These are phyloP conservation scores for Fusarium torreyae DNA, from an alignment of 2,329 filamentous ascomycete species.

Conservation along the genomic window DNA sequence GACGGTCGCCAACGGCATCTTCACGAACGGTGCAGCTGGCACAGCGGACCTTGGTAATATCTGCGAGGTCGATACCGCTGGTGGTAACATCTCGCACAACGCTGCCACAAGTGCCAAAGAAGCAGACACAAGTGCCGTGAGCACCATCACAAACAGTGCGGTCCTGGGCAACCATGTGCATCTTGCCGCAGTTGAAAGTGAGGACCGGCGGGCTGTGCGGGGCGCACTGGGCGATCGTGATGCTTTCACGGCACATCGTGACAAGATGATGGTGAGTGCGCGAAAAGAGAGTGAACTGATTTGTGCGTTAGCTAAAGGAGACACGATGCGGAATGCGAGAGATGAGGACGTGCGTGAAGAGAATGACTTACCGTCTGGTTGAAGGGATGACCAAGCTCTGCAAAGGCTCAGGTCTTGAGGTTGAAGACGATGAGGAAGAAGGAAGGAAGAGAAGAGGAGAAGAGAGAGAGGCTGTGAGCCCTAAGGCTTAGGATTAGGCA, in stretches of 20 bases:
- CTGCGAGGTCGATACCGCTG: slow-evolving; percentile 11
- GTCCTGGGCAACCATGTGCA: slow-evolving; percentile 43
- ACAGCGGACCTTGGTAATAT: slow-evolving; percentile 34
- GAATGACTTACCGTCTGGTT: slow-evolving; percentile 2
- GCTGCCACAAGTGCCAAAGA: slow-evolving; percentile 46
- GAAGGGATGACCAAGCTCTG: not conserved
- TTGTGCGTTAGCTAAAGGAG: not conserved
- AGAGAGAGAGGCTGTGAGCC: not conserved
- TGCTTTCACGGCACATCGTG: slow-evolving; percentile 45
- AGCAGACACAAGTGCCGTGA: slow-evolving; percentile 39
- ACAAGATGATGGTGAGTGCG: not conserved
- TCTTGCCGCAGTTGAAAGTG: slow-evolving; percentile 42
- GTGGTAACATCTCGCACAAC: slow-evolving; percentile 8
- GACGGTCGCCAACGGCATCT: slow-evolving; percentile 31
- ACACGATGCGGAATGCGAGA: slow-evolving; percentile 2
- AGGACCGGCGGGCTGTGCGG: slow-evolving; percentile 1
- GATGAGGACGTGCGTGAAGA: not conserved
- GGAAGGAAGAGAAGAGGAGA: not conserved
- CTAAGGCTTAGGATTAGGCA: slow-evolving; percentile 12
- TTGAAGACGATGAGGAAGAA: not conserved
- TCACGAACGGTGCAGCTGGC: slow-evolving; percentile 35
- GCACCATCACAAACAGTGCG: slow-evolving; percentile 35
- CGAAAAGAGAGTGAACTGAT: not conserved
- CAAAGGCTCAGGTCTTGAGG: not conserved
- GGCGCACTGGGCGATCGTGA: slow-evolving; percentile 46